Evolutionary conservation across 2,329 filamentous ascomycete genomes (phyloP).

Genomic region (Botrytis porri): DNA sequence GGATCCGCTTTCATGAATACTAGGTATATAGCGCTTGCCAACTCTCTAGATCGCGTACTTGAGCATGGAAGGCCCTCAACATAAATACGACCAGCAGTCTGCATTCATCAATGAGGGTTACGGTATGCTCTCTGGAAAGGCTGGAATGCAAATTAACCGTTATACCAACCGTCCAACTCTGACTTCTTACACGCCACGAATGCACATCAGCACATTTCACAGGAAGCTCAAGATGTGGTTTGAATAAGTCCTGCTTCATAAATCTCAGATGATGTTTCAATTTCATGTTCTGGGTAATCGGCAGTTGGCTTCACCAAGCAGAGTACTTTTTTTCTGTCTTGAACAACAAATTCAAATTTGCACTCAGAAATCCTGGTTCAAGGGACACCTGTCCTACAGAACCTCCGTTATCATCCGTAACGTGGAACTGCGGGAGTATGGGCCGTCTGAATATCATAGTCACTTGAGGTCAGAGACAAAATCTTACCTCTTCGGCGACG

Average conservation of each 20-base stretch:
- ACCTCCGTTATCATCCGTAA: neutral
- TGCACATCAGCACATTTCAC: slow-evolving; percentile 10
- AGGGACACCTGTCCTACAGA: neutral
- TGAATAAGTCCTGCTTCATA: slow-evolving; percentile 7
- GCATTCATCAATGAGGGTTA: neutral
- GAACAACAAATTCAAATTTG: slow-evolving; percentile 4
- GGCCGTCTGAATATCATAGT: neutral
- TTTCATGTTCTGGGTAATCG: neutral
- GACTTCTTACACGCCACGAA: neutral
- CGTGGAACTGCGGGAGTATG: neutral
- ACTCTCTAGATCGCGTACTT: neutral
- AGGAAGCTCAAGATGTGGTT: neutral
- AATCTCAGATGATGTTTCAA: neutral
- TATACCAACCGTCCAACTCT: neutral
- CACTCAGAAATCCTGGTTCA: neutral
- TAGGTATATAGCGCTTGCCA: neutral
- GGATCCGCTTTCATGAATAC: slow-evolving; percentile 5
- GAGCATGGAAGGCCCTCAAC: neutral
- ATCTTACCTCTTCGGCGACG: neutral
- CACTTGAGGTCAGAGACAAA: neutral
- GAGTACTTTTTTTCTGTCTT: neutral
- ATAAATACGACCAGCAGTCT: neutral
- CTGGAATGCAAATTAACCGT: neutral
- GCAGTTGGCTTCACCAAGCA: neutral
- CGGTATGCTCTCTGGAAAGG: neutral